Percentiles rank a stretch among this genome's conserved stretches.
phyloP scores from a whole-genome alignment of 2,329 filamentous ascomycete species.

The Aureobasidium sp. region DNA sequence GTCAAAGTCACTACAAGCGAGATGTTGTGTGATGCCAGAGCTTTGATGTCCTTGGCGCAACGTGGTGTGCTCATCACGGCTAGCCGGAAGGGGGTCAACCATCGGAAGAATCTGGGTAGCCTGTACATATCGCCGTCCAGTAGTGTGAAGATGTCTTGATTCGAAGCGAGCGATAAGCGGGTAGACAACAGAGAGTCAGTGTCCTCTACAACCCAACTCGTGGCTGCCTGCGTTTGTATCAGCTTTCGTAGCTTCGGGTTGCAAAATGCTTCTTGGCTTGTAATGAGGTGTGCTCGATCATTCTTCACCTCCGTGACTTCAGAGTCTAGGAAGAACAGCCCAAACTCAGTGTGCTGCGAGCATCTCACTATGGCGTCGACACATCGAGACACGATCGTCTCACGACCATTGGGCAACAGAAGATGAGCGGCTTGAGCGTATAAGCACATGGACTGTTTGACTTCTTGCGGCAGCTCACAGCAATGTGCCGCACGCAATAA shows the following conservation, averaged over 20 bases:
- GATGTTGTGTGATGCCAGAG: neutral
- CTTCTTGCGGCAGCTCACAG: neutral
- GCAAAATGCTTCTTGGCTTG: neutral
- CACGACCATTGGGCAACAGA: neutral
- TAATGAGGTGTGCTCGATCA: neutral
- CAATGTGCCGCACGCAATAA: neutral
- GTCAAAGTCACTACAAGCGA: constrained; percentile 16
- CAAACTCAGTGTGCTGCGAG: constrained; percentile 5
- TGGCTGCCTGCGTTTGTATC: neutral
- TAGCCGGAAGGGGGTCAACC: constrained; percentile 13
- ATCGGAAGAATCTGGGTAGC: constrained; percentile 18
- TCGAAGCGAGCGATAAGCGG: neutral
- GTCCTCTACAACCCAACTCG: neutral
- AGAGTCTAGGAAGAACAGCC: neutral
- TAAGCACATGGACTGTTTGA: constrained; percentile 9
- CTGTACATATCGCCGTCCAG: neutral
- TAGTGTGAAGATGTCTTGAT: neutral
- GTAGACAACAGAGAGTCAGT: neutral
- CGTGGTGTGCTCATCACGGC: constrained; percentile 17
- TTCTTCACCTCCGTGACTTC: neutral
- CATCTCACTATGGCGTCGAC: neutral
- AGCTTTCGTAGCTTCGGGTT: neutral
- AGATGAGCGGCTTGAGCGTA: constrained; percentile 1
- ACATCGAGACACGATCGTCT: neutral
- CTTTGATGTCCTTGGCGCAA: neutral